Evolutionary conservation across 805 yeast genomes (phyloP).

Genomic region (Cyberlindnera americana): DNA sequence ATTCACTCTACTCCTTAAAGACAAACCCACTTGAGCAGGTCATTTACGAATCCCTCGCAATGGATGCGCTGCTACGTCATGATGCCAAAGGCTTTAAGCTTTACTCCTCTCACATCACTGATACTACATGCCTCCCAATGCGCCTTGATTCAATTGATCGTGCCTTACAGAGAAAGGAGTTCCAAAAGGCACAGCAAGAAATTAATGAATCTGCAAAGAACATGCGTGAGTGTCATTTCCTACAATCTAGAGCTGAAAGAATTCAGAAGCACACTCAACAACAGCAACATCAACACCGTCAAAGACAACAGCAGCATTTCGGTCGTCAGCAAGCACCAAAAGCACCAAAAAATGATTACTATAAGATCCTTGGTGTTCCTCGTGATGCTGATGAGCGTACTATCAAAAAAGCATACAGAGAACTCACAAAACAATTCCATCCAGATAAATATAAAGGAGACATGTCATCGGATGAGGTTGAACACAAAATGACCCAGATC

Average conservation of each 20-base stretch:
- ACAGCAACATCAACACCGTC: conserved; percentile 46
- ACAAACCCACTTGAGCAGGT: conserved; percentile 26
- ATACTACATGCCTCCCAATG: conserved; percentile 21
- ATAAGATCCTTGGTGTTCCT: conserved; percentile 68
- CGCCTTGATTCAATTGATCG: conserved; percentile 36
- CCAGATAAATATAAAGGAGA: conserved; percentile 88
- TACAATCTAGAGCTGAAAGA: conserved; percentile 30
- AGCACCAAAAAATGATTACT: conserved; percentile 59
- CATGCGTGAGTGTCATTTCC: conserved; percentile 34
- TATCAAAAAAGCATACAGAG: conserved; percentile 77
- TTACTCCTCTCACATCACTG: conserved; percentile 27
- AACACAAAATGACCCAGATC: conserved; percentile 83
- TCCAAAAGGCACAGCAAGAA: conserved; percentile 36
- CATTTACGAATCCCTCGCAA: conserved; percentile 39
- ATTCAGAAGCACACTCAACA: conserved; percentile 29
- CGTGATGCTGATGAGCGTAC: conserved; percentile 65
- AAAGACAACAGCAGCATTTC: conserved; percentile 34
- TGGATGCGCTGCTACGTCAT: conserved; percentile 33
- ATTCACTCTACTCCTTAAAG: conserved; percentile 15
- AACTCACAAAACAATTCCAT: conserved; percentile 75
- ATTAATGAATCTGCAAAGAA: conserved; percentile 38
- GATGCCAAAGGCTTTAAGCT: conserved; percentile 26
- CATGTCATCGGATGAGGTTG: conserved; percentile 63
- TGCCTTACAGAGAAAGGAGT: conserved; percentile 26
- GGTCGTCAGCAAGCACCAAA: conserved; percentile 28